Conservation (phyloP, 768 basidiomycete species). For the Hortiboletus campestris region DNA sequence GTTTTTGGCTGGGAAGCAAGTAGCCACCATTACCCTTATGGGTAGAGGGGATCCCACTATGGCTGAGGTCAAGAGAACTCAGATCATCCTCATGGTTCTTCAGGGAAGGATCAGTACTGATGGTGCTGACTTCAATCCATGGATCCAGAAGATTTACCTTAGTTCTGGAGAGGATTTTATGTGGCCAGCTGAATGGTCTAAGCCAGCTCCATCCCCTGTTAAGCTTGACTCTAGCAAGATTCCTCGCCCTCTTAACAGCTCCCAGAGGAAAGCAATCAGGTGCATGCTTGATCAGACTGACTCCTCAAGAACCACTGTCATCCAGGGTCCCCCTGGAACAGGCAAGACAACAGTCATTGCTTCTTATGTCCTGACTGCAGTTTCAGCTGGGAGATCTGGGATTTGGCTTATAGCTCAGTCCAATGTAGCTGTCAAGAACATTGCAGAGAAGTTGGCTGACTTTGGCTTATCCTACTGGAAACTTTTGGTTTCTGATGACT, state of each 20-base stretch:
- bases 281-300: conserved; percentile 39
- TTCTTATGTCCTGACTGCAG: conserved; percentile 51
- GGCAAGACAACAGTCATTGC: conserved; percentile 77
- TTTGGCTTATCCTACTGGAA: conserved; percentile 56
- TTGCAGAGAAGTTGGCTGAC: conserved; percentile 72
- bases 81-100: conserved; percentile 32
- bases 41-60: conserved; percentile 57
- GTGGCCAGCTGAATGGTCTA: conserved; percentile 39
- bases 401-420: conserved; percentile 85
- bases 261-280: conserved; percentile 37
- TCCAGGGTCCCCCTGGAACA: conserved; percentile 61
- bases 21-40: conserved; percentile 42
- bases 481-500: conserved; percentile 70
- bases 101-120: conserved; percentile 32
- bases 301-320: conserved; percentile 35
- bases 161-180: conserved; percentile 24
- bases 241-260: conserved; percentile 37
- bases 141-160: conserved; percentile 37
- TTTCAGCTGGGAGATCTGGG: conserved; percentile 40
- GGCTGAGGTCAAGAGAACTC: conserved; percentile 48
- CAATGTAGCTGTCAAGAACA: conserved; percentile 88
- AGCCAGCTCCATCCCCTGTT: conserved; percentile 16
- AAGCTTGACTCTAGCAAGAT: conserved; percentile 14
- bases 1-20: conserved; percentile 31
- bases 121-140: conserved; percentile 34